phyloP scores from a whole-genome alignment of 2,329 filamentous ascomycete genomes.

The Stagonosporopsis cucurbitacearum region DNA sequence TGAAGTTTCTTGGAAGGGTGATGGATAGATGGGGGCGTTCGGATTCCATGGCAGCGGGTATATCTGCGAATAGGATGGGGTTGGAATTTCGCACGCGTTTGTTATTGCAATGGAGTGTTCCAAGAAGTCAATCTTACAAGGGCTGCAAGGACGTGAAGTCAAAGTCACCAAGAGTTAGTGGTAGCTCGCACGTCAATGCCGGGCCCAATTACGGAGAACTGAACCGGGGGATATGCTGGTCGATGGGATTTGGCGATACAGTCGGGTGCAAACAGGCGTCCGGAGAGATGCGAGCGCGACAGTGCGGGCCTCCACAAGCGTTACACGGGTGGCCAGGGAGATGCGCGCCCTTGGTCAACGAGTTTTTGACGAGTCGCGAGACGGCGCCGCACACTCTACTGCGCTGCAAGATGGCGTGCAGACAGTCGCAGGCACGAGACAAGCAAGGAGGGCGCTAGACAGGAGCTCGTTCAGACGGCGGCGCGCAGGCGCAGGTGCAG shows the following conservation, averaged over 20 bases:
- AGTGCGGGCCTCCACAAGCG: constrained; percentile 39
- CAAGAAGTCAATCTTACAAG: constrained; percentile 26
- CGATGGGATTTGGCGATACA: constrained; percentile 22
- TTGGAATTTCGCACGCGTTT: constrained; percentile 16
- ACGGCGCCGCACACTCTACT: constrained; percentile 29
- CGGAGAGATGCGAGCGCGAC: constrained; percentile 45
- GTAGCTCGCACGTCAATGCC: constrained; percentile 20
- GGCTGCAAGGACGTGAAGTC: constrained; percentile 36
- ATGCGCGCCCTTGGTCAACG: constrained; percentile 28
- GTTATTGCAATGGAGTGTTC: constrained; percentile 12
- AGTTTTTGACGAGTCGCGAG: constrained; percentile 23
- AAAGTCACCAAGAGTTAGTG: constrained; percentile 20
- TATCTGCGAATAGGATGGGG: neutral
- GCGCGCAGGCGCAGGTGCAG: constrained; percentile 33
- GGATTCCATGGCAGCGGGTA: constrained; percentile 45
- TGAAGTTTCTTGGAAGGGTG: constrained; percentile 58
- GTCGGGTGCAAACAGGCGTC: constrained; percentile 39
- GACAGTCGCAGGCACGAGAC: constrained; percentile 21
- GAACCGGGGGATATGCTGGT: constrained; percentile 37
- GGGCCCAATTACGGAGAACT: constrained; percentile 22
- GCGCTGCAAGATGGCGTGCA: constrained; percentile 17
- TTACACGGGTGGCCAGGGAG: constrained; percentile 42
- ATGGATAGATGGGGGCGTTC: constrained; percentile 57
- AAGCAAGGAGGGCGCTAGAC: constrained; percentile 31
- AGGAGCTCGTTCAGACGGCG: constrained; percentile 23